Percentiles rank a stretch among this genome's conserved stretches.
Evolutionary conservation across 306 rosid species (phyloP).

Genomic region (Chamaecrista fasciculata): DNA sequence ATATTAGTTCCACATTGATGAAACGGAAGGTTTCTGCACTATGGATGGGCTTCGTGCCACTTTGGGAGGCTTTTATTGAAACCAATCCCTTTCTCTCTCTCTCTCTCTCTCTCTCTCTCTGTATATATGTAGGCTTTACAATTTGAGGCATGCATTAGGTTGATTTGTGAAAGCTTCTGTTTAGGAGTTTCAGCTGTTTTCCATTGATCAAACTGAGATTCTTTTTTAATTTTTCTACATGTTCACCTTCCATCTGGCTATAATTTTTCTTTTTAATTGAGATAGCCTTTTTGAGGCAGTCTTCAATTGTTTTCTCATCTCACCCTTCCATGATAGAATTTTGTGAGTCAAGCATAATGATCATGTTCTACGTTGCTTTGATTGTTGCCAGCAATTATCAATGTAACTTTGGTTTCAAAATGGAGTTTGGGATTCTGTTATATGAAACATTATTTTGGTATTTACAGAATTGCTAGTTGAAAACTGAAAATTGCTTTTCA

Average conservation of each 20-base stretch:
- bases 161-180: background rate
- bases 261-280: background rate
- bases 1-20: no score
- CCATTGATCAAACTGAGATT: background rate
- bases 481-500: constrained; percentile 8
- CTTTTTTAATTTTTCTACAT: background rate
- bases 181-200: background rate
- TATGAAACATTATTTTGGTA: constrained; percentile 18
- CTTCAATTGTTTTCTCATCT: no score
- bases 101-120: background rate
- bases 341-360: background rate
- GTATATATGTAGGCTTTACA: no score
- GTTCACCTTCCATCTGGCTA: background rate
- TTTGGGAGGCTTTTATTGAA: no score
- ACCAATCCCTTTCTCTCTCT: no score
- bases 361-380: background rate
- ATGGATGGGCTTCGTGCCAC: no score
- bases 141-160: no score
- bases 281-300: no score
- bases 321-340: background rate
- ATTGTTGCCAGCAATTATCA: background rate
- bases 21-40: no score
- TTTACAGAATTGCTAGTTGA: background rate
- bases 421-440: constrained; percentile 15
- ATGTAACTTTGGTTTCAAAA: constrained; percentile 11